Evolutionary conservation across 208 protist genomes (phyloP).

Genomic region (Leishmania lainsoni): DNA sequence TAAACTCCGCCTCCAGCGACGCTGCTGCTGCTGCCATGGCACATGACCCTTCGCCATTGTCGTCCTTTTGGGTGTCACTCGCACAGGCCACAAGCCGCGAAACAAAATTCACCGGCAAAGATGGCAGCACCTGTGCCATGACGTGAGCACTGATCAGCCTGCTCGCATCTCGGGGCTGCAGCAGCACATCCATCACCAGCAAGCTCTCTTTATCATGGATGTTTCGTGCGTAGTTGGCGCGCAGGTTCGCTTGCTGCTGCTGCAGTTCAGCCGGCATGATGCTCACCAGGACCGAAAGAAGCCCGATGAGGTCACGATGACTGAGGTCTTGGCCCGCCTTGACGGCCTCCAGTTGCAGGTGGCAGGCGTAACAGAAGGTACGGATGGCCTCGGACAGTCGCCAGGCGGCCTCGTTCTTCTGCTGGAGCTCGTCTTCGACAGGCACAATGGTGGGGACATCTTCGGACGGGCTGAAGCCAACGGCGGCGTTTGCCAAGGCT

Average conservation of each 20-base stretch:
- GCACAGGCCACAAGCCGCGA: conserved; percentile 6
- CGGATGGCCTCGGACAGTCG: conserved; percentile 59
- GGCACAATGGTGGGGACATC: conserved; percentile 30
- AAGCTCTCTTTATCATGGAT: conserved; percentile 36
- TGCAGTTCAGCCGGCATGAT: conserved; percentile 36
- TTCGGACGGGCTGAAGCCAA: conserved; percentile 40
- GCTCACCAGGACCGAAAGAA: conserved; percentile 61
- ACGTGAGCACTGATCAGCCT: conserved; percentile 31
- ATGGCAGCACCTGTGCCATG: conserved; percentile 16
- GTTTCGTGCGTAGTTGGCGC: conserved; percentile 39
- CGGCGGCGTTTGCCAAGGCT: conserved; percentile 42
- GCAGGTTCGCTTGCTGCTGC: conserved; percentile 23
- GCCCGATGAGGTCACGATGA: conserved; percentile 54
- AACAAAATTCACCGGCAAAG: conserved; percentile 11
- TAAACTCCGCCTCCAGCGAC: conserved; percentile 12
- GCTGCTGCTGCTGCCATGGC: not conserved
- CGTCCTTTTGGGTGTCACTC: not conserved
- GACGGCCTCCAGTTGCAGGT: conserved; percentile 55
- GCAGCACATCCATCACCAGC: conserved; percentile 49
- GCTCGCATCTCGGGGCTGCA: conserved; percentile 31
- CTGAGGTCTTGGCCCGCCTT: conserved; percentile 50
- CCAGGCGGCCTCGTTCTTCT: conserved; percentile 42
- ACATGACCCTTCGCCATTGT: conserved; percentile 6
- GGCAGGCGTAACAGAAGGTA: conserved; percentile 42
- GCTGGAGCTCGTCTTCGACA: conserved; percentile 50